A percentile compares a stretch with the other conserved stretches of the same genome.
Evolutionary conservation across 805 yeast genomes (phyloP).

Genomic region (Wickerhamiella occidentalis): DNA sequence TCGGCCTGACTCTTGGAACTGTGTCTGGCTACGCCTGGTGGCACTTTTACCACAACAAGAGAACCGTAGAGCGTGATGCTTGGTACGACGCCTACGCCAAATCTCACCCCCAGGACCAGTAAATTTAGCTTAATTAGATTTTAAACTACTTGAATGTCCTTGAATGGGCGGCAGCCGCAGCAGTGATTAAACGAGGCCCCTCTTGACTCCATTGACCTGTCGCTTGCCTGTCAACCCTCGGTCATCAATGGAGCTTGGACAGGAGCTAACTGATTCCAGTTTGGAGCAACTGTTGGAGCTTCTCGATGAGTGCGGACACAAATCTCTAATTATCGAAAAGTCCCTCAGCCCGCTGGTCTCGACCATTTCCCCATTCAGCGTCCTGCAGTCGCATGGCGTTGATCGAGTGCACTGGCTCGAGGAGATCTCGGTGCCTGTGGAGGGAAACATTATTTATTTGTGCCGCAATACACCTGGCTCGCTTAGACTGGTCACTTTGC

Average conservation of each 20-base stretch:
- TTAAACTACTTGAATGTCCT: too few relatives aligned
- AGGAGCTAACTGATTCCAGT: constrained; percentile 8
- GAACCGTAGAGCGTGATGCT: constrained; percentile 65
- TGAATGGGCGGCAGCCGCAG: too few relatives aligned
- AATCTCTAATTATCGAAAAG: constrained; percentile 35
- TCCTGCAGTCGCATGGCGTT: constrained; percentile 41
- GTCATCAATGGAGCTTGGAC: constrained; percentile 7
- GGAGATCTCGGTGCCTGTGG: constrained; percentile 16
- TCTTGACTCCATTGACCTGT: too few relatives aligned
- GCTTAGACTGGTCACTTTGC: constrained; percentile 12
- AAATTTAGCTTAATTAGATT: neutral
- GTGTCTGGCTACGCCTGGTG: constrained; percentile 67
- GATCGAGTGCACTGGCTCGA: constrained; percentile 38
- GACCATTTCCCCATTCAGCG: constrained; percentile 42
- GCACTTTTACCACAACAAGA: constrained; percentile 69
- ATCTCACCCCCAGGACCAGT: constrained; percentile 32
- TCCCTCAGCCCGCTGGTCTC: constrained; percentile 40
- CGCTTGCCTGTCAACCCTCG: too few relatives aligned
- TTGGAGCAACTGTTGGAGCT: constrained; percentile 17
- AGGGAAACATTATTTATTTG: constrained; percentile 21
- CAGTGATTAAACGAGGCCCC: too few relatives aligned
- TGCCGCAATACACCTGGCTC: constrained; percentile 19
- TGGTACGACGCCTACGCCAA: constrained; percentile 72
- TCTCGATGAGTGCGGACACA: constrained; percentile 19
- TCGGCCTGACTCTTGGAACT: constrained; percentile 42